Percentiles rank a stretch among this genome's conserved stretches.
Conservation (phyloP, 257 asterid species). For the Solanum ossicruentum region DNA sequence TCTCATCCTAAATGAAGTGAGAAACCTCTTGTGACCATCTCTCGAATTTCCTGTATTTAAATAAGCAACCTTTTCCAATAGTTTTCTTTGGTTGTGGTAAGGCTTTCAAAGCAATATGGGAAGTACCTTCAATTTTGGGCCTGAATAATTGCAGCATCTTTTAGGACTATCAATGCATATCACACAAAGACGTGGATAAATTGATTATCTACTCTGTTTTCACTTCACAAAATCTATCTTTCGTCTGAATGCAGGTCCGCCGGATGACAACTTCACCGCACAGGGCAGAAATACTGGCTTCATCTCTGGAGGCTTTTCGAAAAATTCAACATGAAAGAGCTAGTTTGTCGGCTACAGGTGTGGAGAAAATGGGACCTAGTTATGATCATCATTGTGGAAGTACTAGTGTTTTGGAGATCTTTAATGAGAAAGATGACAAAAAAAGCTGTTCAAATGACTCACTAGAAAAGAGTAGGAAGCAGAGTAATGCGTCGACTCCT, state of each 20-base stretch:
- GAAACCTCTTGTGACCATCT: not conserved
- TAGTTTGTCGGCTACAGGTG: slow-evolving; percentile 25
- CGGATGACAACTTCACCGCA: slow-evolving; percentile 99
- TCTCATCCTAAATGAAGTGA: not conserved
- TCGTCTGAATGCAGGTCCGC: slow-evolving; percentile 57
- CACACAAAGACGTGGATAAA: not conserved
- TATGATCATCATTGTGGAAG: slow-evolving; percentile 24
- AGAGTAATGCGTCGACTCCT: slow-evolving; percentile 26
- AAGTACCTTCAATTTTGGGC: not conserved
- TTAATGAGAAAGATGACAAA: slow-evolving; percentile 17
- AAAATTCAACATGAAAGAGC: slow-evolving; percentile 82
- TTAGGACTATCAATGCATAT: not conserved
- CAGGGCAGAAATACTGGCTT: slow-evolving; percentile 92
- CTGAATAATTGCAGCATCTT: not conserved
- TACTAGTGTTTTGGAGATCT: slow-evolving; percentile 18
- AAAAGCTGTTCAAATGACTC: slow-evolving; percentile 27
- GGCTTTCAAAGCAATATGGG: not conserved
- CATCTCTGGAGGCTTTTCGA: slow-evolving; percentile 96
- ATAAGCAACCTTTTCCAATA: not conserved
- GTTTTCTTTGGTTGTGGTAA: not conserved
- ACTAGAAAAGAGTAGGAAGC: slow-evolving; percentile 20
- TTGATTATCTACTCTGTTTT: not conserved
- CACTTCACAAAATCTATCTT: not conserved
- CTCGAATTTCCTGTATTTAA: not conserved
- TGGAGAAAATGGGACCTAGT: slow-evolving; percentile 26